Base-by-base conservation (phyloP, 768 basidiomycete species). In the Tephrocybe sp. region DNA sequence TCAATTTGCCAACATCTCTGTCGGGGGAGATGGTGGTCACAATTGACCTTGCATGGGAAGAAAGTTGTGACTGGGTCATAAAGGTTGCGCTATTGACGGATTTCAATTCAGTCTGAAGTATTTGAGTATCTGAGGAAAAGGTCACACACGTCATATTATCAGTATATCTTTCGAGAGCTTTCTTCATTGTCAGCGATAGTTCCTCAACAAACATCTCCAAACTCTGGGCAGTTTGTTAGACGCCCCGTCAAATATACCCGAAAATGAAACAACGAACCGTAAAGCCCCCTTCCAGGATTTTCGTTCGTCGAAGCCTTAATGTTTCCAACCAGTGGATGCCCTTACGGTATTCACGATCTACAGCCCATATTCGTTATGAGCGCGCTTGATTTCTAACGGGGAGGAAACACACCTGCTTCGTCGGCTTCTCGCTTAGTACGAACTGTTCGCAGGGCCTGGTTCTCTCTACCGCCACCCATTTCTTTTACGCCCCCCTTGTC, bases 271-370 rank as follows among this genome's bases (percentile, higher is more conserved):
- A 5, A 45, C 52, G 6, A 13, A 87, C 92, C 59, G 82, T 89
- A 60, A 88, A 90, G 3, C 89, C 93, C 38, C 83, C 82, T 60
- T 92, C 84, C 31, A 95, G 67, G 34, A 85, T 90, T 67, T 93
- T 96, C 5, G 85, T 84, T 53, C 89, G 77, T 34, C 87, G 79
- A 33, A 96, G 73, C 32, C 94, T 75, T 33, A 96, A 74, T 0
- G 93, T 94, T 72, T 97, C 93, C n/a, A 93, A 71, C 86, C 91
- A 90, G 66, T 96, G 87, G 19, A 97, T 85, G 31, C 83, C 92
- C 57, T 87, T 89, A 22, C 93, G 76, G 62, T 97, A 97, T 52
- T 95, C 92, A 65, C 86, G 90, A 65, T 97, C 93, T 90, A 39
- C 13, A 10, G 34, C 33, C 13, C 1, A 41, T n/a, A 6, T 39